phyloP scores from a whole-genome alignment of 2,329 filamentous ascomycete species.

The Calonectria hawksworthii region DNA sequence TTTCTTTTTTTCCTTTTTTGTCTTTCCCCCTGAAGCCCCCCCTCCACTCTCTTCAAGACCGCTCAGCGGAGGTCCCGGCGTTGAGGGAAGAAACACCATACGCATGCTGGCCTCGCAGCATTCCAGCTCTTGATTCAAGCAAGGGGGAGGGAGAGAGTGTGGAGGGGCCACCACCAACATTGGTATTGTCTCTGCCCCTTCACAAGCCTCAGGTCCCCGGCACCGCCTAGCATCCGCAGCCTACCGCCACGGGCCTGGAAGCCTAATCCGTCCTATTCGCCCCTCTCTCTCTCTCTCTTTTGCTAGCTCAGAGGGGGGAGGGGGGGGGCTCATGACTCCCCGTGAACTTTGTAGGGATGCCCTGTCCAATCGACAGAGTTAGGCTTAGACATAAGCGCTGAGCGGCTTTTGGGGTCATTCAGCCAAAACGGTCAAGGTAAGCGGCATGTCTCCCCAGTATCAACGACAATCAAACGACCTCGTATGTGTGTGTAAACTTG shows the following conservation, averaged over 20 bases:
- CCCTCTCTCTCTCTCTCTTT: too few relatives aligned
- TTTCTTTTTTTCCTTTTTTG: neutral
- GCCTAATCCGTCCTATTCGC: neutral
- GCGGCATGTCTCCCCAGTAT: neutral
- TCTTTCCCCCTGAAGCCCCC: neutral
- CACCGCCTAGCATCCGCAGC: constrained; percentile 5
- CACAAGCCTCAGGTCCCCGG: neutral
- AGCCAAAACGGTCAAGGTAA: neutral
- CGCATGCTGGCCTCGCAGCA: neutral
- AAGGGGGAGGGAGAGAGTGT: neutral
- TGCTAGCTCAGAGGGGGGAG: neutral
- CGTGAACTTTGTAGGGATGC: neutral
- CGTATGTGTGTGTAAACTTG: too few relatives aligned
- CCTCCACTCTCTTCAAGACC: too few relatives aligned
- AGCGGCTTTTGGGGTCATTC: neutral
- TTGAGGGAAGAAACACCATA: neutral
- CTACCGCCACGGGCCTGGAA: constrained; percentile 10
- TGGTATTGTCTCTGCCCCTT: constrained; percentile 1
- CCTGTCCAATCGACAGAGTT: neutral
- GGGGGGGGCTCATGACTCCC: neutral
- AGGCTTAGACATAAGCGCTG: neutral
- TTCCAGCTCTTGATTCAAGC: constrained; percentile 28
- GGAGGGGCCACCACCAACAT: neutral
- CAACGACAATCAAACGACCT: neutral
- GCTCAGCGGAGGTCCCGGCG: neutral